Percentiles rank a stretch among this genome's conserved stretches.
Conservation (phyloP, 805 yeast genomes). For the Komagataella populi region DNA sequence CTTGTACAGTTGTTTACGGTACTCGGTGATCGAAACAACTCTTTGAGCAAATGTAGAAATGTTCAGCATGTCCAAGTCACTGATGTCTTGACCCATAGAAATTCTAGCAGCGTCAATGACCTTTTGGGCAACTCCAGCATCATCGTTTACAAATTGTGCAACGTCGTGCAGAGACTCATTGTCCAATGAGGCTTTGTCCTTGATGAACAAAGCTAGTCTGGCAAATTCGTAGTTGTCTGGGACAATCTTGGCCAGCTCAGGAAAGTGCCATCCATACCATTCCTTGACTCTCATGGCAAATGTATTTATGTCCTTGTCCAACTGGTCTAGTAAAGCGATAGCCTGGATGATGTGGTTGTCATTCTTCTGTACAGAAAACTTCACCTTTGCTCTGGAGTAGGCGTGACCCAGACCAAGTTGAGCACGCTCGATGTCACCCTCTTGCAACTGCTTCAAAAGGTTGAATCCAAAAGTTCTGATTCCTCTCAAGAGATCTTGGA, state of each 20-base stretch:
- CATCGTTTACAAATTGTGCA: slow-evolving; percentile 83
- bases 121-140: slow-evolving; percentile 83
- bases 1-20: slow-evolving; percentile 70
- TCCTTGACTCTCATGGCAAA: slow-evolving; percentile 95
- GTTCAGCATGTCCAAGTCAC: slow-evolving; percentile 88
- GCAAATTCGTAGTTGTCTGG: slow-evolving; percentile 85
- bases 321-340: slow-evolving; percentile 91
- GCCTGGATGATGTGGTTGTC: slow-evolving; percentile 99
- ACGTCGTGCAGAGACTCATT: slow-evolving; percentile 81
- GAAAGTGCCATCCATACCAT: slow-evolving; percentile 99
- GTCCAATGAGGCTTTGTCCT: slow-evolving; percentile 73
- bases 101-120: slow-evolving; percentile 91
- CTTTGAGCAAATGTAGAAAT: slow-evolving; percentile 86
- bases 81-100: slow-evolving; percentile 97
- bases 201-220: slow-evolving; percentile 64
- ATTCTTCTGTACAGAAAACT: slow-evolving; percentile 96
- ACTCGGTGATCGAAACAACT: slow-evolving; percentile 83
- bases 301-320: slow-evolving; percentile 96
- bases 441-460: slow-evolving; percentile 80
- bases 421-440: slow-evolving; percentile 94
- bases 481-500: slow-evolving; percentile 92
- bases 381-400: slow-evolving; percentile 96
- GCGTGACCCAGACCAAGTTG: slow-evolving; percentile 99
- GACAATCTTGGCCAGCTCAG: slow-evolving; percentile 86
- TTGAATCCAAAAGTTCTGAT: slow-evolving; percentile 83